Evolutionary conservation across 768 basidiomycete species (phyloP).

Genomic region (Tulasnella calospora): DNA sequence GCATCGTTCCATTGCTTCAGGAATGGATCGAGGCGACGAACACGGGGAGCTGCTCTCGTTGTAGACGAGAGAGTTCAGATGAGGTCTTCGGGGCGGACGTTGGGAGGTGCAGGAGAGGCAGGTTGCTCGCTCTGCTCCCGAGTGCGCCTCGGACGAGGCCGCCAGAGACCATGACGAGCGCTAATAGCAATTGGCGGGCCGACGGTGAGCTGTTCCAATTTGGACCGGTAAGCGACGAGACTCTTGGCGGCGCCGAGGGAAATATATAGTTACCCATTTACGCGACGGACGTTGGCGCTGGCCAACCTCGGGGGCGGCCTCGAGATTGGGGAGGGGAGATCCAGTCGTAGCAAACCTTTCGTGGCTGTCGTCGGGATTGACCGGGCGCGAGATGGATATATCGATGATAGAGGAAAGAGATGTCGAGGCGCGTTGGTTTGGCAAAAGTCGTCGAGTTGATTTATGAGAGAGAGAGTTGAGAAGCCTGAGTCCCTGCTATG

Average conservation of each 20-base stretch:
- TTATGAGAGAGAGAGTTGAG: too few species aligned
- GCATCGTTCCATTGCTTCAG: conserved; percentile 82
- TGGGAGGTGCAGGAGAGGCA: too few species aligned
- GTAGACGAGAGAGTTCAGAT: conserved; percentile 83
- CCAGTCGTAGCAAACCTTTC: neutral
- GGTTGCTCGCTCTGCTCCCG: conserved; percentile 63
- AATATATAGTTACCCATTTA: too few species aligned
- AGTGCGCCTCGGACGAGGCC: conserved; percentile 76
- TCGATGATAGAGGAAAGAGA: neutral
- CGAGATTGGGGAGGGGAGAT: neutral
- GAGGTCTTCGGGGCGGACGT: too few species aligned
- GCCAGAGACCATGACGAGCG: conserved; percentile 38
- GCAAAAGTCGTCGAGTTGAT: too few species aligned
- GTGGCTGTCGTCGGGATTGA: neutral
- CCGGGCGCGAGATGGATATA: neutral
- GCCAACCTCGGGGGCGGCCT: neutral
- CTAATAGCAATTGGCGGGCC: conserved; percentile 37
- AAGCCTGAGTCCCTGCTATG: too few species aligned
- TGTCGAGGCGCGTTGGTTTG: too few species aligned
- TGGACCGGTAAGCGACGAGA: too few species aligned
- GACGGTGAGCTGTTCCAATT: conserved; percentile 34
- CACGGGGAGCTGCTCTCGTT: too few species aligned
- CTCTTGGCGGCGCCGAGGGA: too few species aligned
- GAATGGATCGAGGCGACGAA: too few species aligned
- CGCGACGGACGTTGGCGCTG: too few species aligned